These are phyloP conservation scores for Hanseniaspora guilliermondii DNA, from an alignment of 805 yeast species.

Conservation along the genomic window DNA sequence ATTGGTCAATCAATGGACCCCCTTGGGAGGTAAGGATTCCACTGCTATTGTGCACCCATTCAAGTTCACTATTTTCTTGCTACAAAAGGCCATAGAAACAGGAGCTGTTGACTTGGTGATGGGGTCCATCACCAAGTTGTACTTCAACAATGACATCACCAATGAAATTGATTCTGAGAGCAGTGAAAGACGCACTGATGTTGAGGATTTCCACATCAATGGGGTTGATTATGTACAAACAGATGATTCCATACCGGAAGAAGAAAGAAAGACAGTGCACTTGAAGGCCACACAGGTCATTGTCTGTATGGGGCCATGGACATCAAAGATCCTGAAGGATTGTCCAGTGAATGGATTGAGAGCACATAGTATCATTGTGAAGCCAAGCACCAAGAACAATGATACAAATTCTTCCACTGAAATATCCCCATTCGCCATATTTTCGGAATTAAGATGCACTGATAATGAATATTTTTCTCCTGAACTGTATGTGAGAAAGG, in stretches of 20 bases:
- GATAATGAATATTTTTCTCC: slow-evolving; percentile 66
- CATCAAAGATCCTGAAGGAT: slow-evolving; percentile 74
- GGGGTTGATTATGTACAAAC: slow-evolving; percentile 23
- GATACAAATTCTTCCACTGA: slow-evolving; percentile 33
- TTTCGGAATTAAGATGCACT: slow-evolving; percentile 77
- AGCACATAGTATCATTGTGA: slow-evolving; percentile 87
- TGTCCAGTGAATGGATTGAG: slow-evolving; percentile 90
- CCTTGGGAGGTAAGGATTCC: slow-evolving; percentile 69
- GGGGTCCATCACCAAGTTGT: slow-evolving; percentile 70
- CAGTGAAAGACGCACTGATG: slow-evolving; percentile 5
- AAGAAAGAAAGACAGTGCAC: slow-evolving; percentile 31
- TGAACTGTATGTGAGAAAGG: slow-evolving; percentile 86
- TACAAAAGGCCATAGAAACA: slow-evolving; percentile 66
- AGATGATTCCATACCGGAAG: slow-evolving; percentile 25
- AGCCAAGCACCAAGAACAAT: slow-evolving; percentile 39
- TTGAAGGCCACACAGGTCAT: slow-evolving; percentile 66
- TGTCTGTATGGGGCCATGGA: slow-evolving; percentile 92
- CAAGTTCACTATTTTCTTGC: slow-evolving; percentile 73
- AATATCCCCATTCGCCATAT: slow-evolving; percentile 87
- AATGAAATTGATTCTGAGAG: slow-evolving; percentile 34
- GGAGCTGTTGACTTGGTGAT: slow-evolving; percentile 74
- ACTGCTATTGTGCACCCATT: slow-evolving; percentile 97
- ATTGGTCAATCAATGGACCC: slow-evolving; percentile 59
- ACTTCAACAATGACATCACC: slow-evolving; percentile 37
- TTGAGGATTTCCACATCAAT: slow-evolving; percentile 2